Evolutionary conservation across 768 basidiomycete genomes (phyloP), one percentile per base, ranked within the genome.

Genomic region (Hericium erinaceus): DNA sequence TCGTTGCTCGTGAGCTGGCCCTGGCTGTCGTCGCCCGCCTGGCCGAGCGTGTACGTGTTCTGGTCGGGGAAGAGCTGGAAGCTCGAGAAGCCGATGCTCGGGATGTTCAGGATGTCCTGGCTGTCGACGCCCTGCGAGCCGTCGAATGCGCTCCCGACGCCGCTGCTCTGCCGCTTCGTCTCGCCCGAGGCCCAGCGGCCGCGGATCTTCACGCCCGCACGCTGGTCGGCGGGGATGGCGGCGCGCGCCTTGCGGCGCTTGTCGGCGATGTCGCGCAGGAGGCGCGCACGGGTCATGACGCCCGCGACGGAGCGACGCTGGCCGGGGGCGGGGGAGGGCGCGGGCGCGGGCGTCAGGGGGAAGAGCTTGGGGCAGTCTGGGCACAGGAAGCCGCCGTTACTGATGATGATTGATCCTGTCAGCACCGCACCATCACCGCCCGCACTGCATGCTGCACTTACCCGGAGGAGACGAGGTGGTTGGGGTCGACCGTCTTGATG

Each of bases 41-140:
- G 16, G 44, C 44, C 44, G 44, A 46, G 44, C n/a, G 44, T 46
- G 63, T 74, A 74, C 48, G 58, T 58, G 48, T 64, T 63, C 64
- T 73, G 72, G 55, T 74, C 73, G 11, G 73, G 74, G 64, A 73
- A 71, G 48, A 72, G 52, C 64, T 73, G 74, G 68, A 74, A 73
- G 41, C 72, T 67, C 40, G 64, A 67, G 44, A 72, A 72, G 56
- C 68, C 72, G 54, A 75, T 71, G 33, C 55, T 53, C n/a, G 70
- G 70, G 50, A 62, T 62, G 57, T 63, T 67, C 11, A 68, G 22
- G 58, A 75, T 70, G 51, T 75, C 74, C 60, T 73, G 67, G 1
- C 68, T 67, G 60, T 75, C 74, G 11, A 75, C 71, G 20, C 72
- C 72, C 38, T 62, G 66, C 1, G 64, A 65, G 24, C 74, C 74